Percentiles rank a stretch among this genome's conserved stretches.
Conservation (phyloP, 1,284 basidiomycete genomes). For the Heterobasidion irregulare region DNA sequence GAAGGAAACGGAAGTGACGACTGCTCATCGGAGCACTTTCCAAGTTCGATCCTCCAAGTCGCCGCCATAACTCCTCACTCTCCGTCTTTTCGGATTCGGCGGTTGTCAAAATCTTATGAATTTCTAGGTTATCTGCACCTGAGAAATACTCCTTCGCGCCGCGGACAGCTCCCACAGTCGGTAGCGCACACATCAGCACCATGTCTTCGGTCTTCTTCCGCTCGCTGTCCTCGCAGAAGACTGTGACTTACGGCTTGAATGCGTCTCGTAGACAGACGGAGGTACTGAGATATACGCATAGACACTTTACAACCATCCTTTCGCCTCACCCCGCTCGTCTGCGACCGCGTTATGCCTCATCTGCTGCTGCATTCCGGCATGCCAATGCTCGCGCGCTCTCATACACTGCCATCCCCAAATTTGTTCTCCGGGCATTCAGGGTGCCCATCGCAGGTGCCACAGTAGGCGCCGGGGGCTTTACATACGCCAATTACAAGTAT, state of each 20-base stretch:
- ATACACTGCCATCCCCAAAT: conserved; percentile 76
- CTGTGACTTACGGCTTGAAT: conserved; percentile 43
- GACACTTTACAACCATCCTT: conserved; percentile 49
- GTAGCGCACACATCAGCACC: neutral
- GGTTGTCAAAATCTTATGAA: no score
- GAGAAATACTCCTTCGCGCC: no score
- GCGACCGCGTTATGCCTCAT: conserved; percentile 37
- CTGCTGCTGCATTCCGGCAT: conserved; percentile 40
- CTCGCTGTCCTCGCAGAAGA: conserved; percentile 32
- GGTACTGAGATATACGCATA: conserved; percentile 34
- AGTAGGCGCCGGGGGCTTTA: conserved; percentile 82
- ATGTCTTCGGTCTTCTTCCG: conserved; percentile 20
- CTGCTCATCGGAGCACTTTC: no score
- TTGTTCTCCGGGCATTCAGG: conserved; percentile 76
- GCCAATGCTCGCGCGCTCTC: conserved; percentile 73
- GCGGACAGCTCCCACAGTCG: no score
- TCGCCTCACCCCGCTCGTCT: conserved; percentile 30
- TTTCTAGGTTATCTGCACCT: no score
- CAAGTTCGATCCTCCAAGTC: no score
- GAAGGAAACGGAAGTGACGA: no score
- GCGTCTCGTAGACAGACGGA: conserved; percentile 25
- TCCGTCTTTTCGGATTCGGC: no score
- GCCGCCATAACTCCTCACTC: no score
- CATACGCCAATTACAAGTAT: conserved; percentile 90
- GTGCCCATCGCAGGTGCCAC: conserved; percentile 82